Evolutionary conservation across 2,329 filamentous ascomycete genomes (phyloP), one percentile per base, ranked within the genome.

Genomic region (Plectosphaerella cucumerina): DNA sequence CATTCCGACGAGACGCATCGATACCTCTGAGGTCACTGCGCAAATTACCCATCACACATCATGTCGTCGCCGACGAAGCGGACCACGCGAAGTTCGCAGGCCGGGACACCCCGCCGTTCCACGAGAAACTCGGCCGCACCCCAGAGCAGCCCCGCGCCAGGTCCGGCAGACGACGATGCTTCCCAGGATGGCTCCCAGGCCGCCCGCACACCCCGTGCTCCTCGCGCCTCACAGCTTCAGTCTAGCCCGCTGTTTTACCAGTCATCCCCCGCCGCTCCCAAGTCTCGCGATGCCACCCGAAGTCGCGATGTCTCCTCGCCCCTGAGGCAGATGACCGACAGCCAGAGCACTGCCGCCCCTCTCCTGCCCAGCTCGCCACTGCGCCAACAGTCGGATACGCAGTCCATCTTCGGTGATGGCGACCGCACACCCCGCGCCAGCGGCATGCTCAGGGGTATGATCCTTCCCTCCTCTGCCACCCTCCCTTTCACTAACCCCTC

Each of bases 191-290:
- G 47, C 43, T 61, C 67, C 15, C 59, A 67, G 50, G 58, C 61
- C 35, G 56, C 50, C 34, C 65, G 64, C 42, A 79, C 77, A 48
- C 78, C 78, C 55, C 74, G 75, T 47, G 68, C 68, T 50, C 70
- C 66, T 47, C 71, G 72, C 33, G 59, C 69, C 20, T 75, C 76
- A 20, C 74, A 78, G 59, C 74, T 85, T 55, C 81, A 82, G 5
- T 94, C 90, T 4, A 96, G 91, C 52, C 92, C 92, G 39, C 77
- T 96, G 57, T 89, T 89, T 69, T 95, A 85, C 69, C 82, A 80
- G 60, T 82, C 76, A 3, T 72, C 75, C 10, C 73, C 42, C 22
- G 21, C 42, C 21, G 42, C 42, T 6, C 21, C 42, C 42, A 31
- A 15, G 6, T 59, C 55, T 26, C 60, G 60, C 11, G 59, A 66